A percentile compares a stretch with the other conserved stretches of the same genome.
phyloP scores from a whole-genome alignment of 2,329 filamentous ascomycete genomes.

The Ophiostoma triangulosporum region DNA sequence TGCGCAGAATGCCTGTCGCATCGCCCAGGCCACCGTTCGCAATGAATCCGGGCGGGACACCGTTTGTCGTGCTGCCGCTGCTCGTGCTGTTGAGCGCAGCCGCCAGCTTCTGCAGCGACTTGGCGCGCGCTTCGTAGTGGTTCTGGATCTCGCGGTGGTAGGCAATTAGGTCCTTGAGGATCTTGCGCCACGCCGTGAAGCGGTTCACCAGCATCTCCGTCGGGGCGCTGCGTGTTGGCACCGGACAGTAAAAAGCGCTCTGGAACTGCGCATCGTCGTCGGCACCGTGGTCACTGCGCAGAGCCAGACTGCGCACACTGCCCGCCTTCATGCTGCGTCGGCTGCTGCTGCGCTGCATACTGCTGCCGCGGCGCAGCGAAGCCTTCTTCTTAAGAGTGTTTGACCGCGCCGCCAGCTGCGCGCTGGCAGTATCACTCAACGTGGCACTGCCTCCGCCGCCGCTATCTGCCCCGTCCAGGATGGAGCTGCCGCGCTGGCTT shows the following conservation, averaged over 20 bases:
- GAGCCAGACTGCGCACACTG: conserved; percentile 67
- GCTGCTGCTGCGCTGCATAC: conserved; percentile 67
- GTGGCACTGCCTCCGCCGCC: background rate
- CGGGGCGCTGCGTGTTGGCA: conserved; percentile 75
- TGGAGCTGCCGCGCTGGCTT: conserved; percentile 51
- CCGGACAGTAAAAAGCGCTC: conserved; percentile 79
- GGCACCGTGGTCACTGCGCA: conserved; percentile 55
- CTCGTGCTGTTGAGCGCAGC: conserved; percentile 72
- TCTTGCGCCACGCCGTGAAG: conserved; percentile 92
- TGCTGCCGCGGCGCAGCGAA: conserved; percentile 60
- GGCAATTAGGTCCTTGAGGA: conserved; percentile 83
- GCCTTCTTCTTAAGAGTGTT: conserved; percentile 84
- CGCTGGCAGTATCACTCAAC: conserved; percentile 28
- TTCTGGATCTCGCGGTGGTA: conserved; percentile 89
- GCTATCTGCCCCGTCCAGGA: conserved; percentile 35
- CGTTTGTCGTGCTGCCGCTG: conserved; percentile 22
- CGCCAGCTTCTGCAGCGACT: conserved; percentile 68
- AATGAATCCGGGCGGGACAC: conserved; percentile 56
- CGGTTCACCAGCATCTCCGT: conserved; percentile 77
- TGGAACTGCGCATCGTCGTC: conserved; percentile 45
- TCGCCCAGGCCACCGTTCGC: conserved; percentile 75
- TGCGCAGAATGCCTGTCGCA: conserved; percentile 64
- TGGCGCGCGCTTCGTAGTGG: conserved; percentile 76
- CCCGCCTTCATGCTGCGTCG: conserved; percentile 71
- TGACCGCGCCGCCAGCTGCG: conserved; percentile 29